These are phyloP conservation scores for Salvia hispanica DNA, from an alignment of 257 asterid species.

Conservation along the genomic window DNA sequence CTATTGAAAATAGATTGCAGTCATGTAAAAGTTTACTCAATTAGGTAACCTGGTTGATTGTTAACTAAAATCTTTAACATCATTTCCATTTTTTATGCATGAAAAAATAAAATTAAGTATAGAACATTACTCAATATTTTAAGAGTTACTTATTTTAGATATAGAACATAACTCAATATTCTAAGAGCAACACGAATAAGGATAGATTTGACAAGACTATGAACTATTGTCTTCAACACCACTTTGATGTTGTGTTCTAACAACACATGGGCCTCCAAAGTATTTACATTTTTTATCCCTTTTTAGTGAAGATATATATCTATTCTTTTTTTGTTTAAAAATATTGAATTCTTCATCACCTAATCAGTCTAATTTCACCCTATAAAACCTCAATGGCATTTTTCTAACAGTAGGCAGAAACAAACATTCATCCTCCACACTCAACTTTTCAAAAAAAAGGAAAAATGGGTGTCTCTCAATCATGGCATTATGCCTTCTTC, in stretches of 20 bases:
- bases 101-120: too few relatives aligned
- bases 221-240: slow-evolving; percentile 46
- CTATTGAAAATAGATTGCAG: too few relatives aligned
- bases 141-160: too few relatives aligned
- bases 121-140: too few relatives aligned
- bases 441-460: neutral
- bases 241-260: slow-evolving; percentile 54
- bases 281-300: neutral
- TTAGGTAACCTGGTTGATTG: too few relatives aligned
- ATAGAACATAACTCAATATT: too few relatives aligned
- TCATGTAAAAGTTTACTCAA: too few relatives aligned
- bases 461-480: slow-evolving; percentile 35
- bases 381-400: slow-evolving; percentile 27
- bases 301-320: neutral
- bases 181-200: neutral
- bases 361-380: slow-evolving; percentile 33
- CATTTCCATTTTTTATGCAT: too few relatives aligned
- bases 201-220: neutral
- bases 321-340: too few relatives aligned
- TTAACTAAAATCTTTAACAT: too few relatives aligned
- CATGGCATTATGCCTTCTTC: slow-evolving; percentile 23
- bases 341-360: slow-evolving; percentile 27
- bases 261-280: slow-evolving; percentile 29
- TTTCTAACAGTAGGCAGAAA: neutral
- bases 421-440: neutral